Evolutionary conservation across 257 asterid species (phyloP), one percentile per base, ranked within the genome.

Genomic region (Schizonepeta tenuifolia): DNA sequence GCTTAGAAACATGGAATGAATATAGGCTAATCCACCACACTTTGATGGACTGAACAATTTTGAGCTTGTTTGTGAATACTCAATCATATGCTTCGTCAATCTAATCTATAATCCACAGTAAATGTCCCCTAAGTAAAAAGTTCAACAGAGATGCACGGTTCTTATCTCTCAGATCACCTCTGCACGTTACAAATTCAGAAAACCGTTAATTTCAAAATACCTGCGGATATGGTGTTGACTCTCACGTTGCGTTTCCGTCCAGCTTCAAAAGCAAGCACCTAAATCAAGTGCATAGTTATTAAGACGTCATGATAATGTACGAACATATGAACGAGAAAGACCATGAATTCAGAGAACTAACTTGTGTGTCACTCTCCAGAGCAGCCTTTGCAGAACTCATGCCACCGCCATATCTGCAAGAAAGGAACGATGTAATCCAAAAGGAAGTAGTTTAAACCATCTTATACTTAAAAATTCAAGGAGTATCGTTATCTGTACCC

Each of bases 351-450:
- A 6, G 59, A 69, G 64, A 65, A 64, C 90, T 77, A 65, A 92
- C 98, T 77, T 50, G 77, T 4, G 98, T 93, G 86, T 93, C 98
- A 70, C 98, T 89, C 83, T 93, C 98, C 14, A 93, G 87, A 80
- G 98, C 97, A 80, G 98, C 89, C 80, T 93, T 93, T 11, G 97
- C 98, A 0, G 98, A 90, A 81, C 97, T 90, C 98, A 93, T 93
- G 28, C 98, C 97, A 17, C 97, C 98, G 43, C 98, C 98, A 64
- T 91, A 94, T 71, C 97, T 94, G 88, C 77, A 70, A 62, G 33
- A 55, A 61, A 57, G 61, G 74, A 14, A 69, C 55, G 56, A 57
- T 26, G 56, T 72, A 46, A 53, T 54, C 14, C 14, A 21, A 55
- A 4, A 10, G 41, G 1, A 14, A 20, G 31, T 35, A 10, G 14